Base-by-base conservation (phyloP, 1,284 basidiomycete genomes). In the Trichosporon coremiiforme region DNA sequence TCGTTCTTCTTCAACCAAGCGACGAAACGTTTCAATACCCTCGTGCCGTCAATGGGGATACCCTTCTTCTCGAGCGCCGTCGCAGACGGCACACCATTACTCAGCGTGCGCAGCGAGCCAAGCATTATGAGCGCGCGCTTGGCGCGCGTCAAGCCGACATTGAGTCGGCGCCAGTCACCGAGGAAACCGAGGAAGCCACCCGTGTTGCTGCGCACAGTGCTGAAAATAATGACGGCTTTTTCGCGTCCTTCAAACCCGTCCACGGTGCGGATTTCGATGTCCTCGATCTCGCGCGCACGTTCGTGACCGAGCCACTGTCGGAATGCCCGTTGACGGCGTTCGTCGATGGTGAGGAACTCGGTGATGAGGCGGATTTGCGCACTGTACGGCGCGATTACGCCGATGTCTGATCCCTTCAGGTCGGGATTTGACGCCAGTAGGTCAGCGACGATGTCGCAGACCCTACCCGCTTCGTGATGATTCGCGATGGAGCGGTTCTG, bases 161-260 rank as follows among this genome's bases (percentile, higher is more conserved):
- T 95, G 73, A 97, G 85, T 74, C 95, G 84, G 68, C 94, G 85
- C 75, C 89, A 87, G 82, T 98, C 95, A n/a, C 90, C 92, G 25
- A 98, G 85, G 83, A 97, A 97, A 0, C 94, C 94, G 79, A 94
- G 92, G 75, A 88, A 87, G 17, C 91, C 91, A 6, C 78, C 82
- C 6, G 85, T 73, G 77, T 95, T 95, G 77, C 90, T 91, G 66
- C 95, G 87, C 62, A 95, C 93, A 0, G 94, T 95, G 55, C 91
- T 93, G 79, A 97, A 95, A 65, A 97, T 86, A 75, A 97, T 92
- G 33, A 95, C 89, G 13, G 91, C 89, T 85, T 97, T 97, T 84
- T 98, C 93, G 64, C 94, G 87, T 0, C 94, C 94, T 81, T 98
- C 93, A 80, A 96, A 98, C 15, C 94, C 95, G 78, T 95, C 93